phyloP scores from a whole-genome alignment of 352 stramenopile species.

The Phytophthora ohioensis region DNA sequence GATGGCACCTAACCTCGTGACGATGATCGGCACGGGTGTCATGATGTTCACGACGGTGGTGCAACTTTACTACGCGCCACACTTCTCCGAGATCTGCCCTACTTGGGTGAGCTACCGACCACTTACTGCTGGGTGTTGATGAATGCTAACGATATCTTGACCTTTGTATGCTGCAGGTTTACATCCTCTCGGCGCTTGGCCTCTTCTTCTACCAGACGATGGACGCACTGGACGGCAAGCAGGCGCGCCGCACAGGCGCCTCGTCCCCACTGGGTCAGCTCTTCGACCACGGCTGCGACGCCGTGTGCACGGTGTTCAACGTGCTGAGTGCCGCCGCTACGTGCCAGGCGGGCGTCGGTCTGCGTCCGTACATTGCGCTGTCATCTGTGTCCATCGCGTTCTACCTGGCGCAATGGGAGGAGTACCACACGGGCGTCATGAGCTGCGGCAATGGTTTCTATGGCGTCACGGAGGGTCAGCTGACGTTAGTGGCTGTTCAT shows the following conservation, averaged over 20 bases:
- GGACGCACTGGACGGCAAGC: constrained; percentile 99
- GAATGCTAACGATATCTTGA: background rate
- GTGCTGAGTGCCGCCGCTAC: constrained; percentile 79
- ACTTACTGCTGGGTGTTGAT: background rate
- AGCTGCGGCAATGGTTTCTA: constrained; percentile 88
- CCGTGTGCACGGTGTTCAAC: constrained; percentile 86
- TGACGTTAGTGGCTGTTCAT: constrained; percentile 77
- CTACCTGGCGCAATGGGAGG: constrained; percentile 89
- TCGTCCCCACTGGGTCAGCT: constrained; percentile 97
- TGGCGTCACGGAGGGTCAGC: constrained; percentile 86
- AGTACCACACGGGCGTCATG: constrained; percentile 92
- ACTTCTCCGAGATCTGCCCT: constrained; percentile 69
- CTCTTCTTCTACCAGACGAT: constrained; percentile 97
- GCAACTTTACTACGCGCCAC: constrained; percentile 79
- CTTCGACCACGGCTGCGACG: constrained; percentile 97
- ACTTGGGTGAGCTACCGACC: constrained; percentile 48
- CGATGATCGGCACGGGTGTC: constrained; percentile 83
- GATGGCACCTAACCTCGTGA: constrained; percentile 94
- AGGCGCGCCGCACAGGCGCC: constrained; percentile 94
- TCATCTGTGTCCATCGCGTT: constrained; percentile 85
- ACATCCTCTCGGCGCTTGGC: constrained; percentile 74
- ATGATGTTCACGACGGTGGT: constrained; percentile 85
- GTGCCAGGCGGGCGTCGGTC: constrained; percentile 57
- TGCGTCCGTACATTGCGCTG: constrained; percentile 62
- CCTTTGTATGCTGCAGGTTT: constrained; percentile 46